A percentile compares a stretch with the other conserved stretches of the same genome.
Evolutionary conservation across 805 yeast species (phyloP).

Genomic region (Candida anglica): DNA sequence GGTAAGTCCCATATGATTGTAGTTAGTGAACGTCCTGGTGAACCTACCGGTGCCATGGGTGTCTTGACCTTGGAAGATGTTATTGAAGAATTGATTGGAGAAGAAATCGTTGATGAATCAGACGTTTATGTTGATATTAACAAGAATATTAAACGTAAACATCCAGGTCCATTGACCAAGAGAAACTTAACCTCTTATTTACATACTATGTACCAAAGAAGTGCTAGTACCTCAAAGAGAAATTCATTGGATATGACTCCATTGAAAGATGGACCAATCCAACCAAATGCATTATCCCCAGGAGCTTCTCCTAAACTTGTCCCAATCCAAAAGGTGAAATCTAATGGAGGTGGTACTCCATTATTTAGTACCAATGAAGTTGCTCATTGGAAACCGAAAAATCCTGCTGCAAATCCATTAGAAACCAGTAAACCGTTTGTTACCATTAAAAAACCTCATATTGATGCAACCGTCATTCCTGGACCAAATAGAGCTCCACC

Average conservation of each 20-base stretch:
- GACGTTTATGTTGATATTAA: slow-evolving; percentile 92
- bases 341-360: not conserved
- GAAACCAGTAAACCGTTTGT: slow-evolving; percentile 63
- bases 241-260: slow-evolving; percentile 33
- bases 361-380: not conserved
- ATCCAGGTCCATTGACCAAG: slow-evolving; percentile 73
- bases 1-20: slow-evolving; percentile 98
- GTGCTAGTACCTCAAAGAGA: slow-evolving; percentile 33
- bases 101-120: slow-evolving; percentile 93
- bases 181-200: slow-evolving; percentile 66
- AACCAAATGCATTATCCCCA: not conserved
- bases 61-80: slow-evolving; percentile 94
- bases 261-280: slow-evolving; percentile 2
- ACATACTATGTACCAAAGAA: slow-evolving; percentile 51
- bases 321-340: no score
- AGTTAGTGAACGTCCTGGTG: slow-evolving; percentile 83
- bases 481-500: slow-evolving; percentile 14
- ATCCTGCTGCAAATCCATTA: slow-evolving; percentile 68
- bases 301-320: not conserved
- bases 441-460: slow-evolving; percentile 58
- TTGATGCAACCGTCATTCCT: slow-evolving; percentile 18
- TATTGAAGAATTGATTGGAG: slow-evolving; percentile 97
- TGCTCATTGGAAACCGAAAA: slow-evolving; percentile 47
- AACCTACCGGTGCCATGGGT: slow-evolving; percentile 79
- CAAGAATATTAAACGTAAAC: slow-evolving; percentile 73